A percentile compares a stretch with the other conserved stretches of the same genome.
Evolutionary conservation across 1,284 basidiomycete genomes (phyloP).

Genomic region (Neotropicomus parvogracilis): DNA sequence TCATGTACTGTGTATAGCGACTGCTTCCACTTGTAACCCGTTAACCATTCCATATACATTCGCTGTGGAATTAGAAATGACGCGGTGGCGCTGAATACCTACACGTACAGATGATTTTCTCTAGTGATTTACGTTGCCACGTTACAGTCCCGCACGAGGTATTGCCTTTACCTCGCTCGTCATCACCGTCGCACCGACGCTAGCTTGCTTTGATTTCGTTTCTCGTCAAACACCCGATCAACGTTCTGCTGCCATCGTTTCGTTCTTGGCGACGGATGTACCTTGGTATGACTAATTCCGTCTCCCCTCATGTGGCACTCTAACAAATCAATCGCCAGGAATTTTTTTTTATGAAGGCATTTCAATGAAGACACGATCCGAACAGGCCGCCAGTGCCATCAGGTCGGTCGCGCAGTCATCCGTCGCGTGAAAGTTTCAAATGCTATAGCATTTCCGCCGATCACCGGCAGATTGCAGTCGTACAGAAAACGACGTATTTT

Average conservation of each 20-base stretch:
- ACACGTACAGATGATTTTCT: not conserved
- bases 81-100: conserved; percentile 4
- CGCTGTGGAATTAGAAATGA: conserved; percentile 10
- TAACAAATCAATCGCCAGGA: not conserved
- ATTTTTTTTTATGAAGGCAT: conserved; percentile 1
- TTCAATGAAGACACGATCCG: conserved; percentile 2
- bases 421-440: no score
- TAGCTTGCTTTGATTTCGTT: conserved; percentile 1
- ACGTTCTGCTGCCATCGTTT: not conserved
- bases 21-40: conserved; percentile 1
- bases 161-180: conserved; percentile 4
- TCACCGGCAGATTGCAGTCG: no score
- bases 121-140: not conserved
- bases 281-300: not conserved
- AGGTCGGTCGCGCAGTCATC: not conserved
- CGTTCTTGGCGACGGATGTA: conserved; percentile 5
- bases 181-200: conserved; percentile 1
- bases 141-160: conserved; percentile 1
- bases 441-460: no score
- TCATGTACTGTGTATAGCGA: not conserved
- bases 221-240: not conserved
- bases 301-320: not conserved
- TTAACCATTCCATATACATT: conserved; percentile 8
- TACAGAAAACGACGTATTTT: no score
- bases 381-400: conserved; percentile 2